Percentiles rank a stretch among this genome's conserved stretches.
Evolutionary conservation across 2,329 filamentous ascomycete species (phyloP).

Genomic region (Cercospora sp.): DNA sequence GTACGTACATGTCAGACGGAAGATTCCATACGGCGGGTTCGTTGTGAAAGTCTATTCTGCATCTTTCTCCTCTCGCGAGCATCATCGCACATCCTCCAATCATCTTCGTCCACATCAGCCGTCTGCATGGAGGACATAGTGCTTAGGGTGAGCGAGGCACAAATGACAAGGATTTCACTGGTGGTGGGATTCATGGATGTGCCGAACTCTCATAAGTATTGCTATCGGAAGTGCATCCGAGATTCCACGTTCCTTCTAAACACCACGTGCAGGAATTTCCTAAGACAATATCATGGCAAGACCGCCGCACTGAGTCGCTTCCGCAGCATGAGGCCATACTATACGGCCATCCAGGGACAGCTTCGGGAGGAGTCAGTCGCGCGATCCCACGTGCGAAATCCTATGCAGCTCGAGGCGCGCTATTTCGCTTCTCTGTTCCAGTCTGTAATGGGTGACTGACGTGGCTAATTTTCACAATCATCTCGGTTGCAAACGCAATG

Average conservation of each 20-base stretch:
- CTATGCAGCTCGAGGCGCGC: no score
- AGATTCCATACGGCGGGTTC: background rate
- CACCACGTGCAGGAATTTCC: background rate
- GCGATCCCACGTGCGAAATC: no score
- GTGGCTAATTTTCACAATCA: no score
- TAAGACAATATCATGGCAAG: background rate
- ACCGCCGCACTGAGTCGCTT: background rate
- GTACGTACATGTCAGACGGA: background rate
- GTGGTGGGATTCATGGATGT: no score
- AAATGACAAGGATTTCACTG: background rate
- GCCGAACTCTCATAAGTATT: background rate
- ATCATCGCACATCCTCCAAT: background rate
- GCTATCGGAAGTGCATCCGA: background rate
- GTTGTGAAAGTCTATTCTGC: background rate
- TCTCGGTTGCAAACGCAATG: no score
- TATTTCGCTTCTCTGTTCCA: no score
- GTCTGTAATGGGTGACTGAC: no score
- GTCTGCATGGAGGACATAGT: background rate
- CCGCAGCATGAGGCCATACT: no score
- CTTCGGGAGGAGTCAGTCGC: no score
- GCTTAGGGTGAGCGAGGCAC: background rate
- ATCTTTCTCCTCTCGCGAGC: background rate
- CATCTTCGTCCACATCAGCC: background rate
- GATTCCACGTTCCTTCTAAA: no score
- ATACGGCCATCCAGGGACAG: no score